These are phyloP conservation scores for Trichoderma sp. DNA, from an alignment of 2,329 filamentous ascomycete genomes.

Conservation along the genomic window DNA sequence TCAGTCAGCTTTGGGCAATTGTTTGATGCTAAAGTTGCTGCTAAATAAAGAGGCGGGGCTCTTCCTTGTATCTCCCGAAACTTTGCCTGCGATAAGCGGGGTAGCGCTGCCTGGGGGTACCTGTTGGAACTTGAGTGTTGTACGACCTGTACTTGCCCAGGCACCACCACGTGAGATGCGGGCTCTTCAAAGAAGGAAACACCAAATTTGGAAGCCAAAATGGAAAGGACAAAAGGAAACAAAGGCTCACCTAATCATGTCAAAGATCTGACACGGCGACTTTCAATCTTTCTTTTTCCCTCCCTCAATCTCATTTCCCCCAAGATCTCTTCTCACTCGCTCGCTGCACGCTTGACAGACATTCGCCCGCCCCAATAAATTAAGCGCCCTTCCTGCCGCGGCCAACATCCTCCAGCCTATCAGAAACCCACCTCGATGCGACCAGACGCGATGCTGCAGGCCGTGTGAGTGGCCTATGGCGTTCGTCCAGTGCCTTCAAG, in stretches of 20 bases:
- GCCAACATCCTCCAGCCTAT: constrained; percentile 12
- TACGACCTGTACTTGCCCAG: background rate
- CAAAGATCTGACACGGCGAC: background rate
- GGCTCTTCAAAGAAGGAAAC: background rate
- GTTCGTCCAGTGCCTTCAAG: constrained; percentile 12
- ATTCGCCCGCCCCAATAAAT: background rate
- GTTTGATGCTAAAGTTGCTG: background rate
- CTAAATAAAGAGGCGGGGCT: background rate
- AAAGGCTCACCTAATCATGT: background rate
- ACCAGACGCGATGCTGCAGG: background rate
- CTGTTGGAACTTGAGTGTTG: background rate
- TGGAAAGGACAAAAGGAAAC: background rate
- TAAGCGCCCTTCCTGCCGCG: constrained; percentile 20
- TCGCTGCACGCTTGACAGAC: background rate
- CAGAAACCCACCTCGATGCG: constrained; percentile 7
- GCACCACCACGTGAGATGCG: background rate
- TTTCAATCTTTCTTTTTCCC: background rate
- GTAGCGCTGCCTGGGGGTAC: background rate
- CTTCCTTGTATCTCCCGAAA: background rate
- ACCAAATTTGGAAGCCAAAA: background rate
- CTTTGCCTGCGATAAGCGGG: background rate
- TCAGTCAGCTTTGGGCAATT: background rate
- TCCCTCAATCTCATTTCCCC: background rate
- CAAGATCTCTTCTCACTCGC: background rate
- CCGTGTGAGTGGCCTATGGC: constrained; percentile 6